Percentiles rank a stretch among this genome's conserved stretches.
These are phyloP conservation scores for Grosmannia huntii DNA, from an alignment of 2,329 filamentous ascomycete species.

Conservation along the genomic window DNA sequence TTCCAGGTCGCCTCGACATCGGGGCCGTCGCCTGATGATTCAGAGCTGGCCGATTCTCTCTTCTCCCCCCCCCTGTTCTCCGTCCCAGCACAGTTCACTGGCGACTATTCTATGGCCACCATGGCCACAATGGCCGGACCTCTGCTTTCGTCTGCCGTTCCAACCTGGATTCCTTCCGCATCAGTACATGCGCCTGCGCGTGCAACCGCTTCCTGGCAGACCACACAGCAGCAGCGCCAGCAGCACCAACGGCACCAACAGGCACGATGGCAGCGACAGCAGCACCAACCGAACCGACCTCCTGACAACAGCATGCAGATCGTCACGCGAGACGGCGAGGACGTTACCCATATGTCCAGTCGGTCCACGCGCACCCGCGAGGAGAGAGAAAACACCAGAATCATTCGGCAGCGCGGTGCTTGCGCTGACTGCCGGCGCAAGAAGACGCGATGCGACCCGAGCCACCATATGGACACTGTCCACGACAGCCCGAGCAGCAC, in stretches of 20 bases:
- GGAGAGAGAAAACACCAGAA: slow-evolving; percentile 52
- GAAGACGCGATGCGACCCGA: slow-evolving; percentile 51
- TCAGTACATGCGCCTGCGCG: slow-evolving; percentile 4
- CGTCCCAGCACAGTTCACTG: slow-evolving; percentile 13
- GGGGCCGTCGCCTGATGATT: slow-evolving; percentile 12
- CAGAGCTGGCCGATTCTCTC: slow-evolving; percentile 24
- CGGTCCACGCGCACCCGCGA: slow-evolving; percentile 54
- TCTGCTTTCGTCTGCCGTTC: neutral
- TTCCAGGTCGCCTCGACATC: slow-evolving; percentile 4
- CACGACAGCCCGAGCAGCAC: neutral
- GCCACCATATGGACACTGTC: slow-evolving; percentile 34
- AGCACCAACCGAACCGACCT: neutral
- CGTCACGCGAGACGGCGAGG: slow-evolving; percentile 48
- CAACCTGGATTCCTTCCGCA: neutral
- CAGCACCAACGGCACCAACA: neutral
- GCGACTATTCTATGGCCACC: slow-evolving; percentile 12
- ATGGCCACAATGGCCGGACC: neutral
- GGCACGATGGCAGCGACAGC: slow-evolving; percentile 1
- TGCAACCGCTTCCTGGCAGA: neutral
- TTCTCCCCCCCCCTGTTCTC: slow-evolving; percentile 12
- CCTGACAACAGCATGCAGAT: slow-evolving; percentile 42
- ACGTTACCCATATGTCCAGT: slow-evolving; percentile 50
- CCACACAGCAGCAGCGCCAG: neutral
- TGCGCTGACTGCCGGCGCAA: slow-evolving; percentile 49
- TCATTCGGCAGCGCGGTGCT: slow-evolving; percentile 57